Percentiles rank a stretch among this genome's conserved stretches.
Evolutionary conservation across 1,139 yeast genomes (phyloP).

Genomic region (Entelexis sorbosivorans): DNA sequence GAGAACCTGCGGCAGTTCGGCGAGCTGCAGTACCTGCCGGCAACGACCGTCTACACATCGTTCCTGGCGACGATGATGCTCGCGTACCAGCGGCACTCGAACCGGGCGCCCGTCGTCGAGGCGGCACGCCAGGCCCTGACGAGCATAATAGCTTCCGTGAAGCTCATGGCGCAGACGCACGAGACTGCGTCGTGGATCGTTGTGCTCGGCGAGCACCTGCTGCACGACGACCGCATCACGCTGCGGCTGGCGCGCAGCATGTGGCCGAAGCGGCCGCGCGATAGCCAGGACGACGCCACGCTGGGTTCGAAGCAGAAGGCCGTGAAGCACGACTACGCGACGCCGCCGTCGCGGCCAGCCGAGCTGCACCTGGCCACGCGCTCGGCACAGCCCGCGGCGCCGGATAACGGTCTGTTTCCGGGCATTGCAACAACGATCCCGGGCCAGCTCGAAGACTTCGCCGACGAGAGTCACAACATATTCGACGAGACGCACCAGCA

Average conservation of each 20-base stretch:
- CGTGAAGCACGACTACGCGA: neutral
- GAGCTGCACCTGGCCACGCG: conserved; percentile 4
- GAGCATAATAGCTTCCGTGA: conserved; percentile 43
- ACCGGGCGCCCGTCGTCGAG: conserved; percentile 42
- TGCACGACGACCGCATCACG: conserved; percentile 3
- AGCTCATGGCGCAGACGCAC: conserved; percentile 42
- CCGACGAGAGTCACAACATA: neutral
- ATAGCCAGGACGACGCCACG: neutral
- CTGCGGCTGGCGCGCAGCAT: conserved; percentile 4
- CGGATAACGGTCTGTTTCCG: neutral
- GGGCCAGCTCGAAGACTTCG: neutral
- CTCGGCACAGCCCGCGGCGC: neutral
- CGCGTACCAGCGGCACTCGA: conserved; percentile 53
- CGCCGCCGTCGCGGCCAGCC: neutral
- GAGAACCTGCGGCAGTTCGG: conserved; percentile 47
- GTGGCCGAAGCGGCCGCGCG: conserved; percentile 7
- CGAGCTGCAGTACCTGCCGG: conserved; percentile 46
- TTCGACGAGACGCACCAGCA: neutral
- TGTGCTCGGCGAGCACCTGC: conserved; percentile 26
- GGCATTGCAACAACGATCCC: neutral
- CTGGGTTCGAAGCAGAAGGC: neutral
- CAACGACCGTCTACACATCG: conserved; percentile 42
- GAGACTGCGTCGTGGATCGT: conserved; percentile 33
- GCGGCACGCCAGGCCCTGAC: conserved; percentile 50
- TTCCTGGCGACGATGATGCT: conserved; percentile 66